Base-by-base conservation (phyloP, 1,139 yeast genomes). In the Dujonia santamariae region DNA sequence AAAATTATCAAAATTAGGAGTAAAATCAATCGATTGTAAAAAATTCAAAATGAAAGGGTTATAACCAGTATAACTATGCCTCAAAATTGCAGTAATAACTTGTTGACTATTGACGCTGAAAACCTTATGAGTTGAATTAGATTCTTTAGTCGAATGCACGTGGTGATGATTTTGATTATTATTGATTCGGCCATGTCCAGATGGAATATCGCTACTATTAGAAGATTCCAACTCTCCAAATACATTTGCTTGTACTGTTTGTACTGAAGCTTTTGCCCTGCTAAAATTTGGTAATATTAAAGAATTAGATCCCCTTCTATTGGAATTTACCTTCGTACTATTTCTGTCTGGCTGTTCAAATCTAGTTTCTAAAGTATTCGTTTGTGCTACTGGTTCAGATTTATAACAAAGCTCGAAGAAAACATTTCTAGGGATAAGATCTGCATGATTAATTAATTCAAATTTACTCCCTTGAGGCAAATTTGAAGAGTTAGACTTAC, bases 21-120 rank as follows among this genome's bases (percentile, higher is more conserved):
- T 78, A 38, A 80, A 68, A 14, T 66, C 64, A 25, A 80, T 64
- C 11, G 65, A 68, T 8, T 67, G 64, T 37, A 88, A 63, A 48
- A 75, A 80, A 32, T 71, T 70, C 38, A 75, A 53, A 24, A 88
- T 76, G 40, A 73, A 78, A 1, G 82, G 81, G 45, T 84, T 83
- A 27, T 63, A 57, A 0, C 96, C 96, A 1, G 60, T 63, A 49
- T 84, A 85, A 42, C 83, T 80, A 48, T 80, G 80, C 30, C 57
- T 59, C 26, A 68, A 47, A 29, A 53, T 58, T 4, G 69, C 58
- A 2, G 72, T 63, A 9, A 67, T 61, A 14, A 68, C 59, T 36
- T 59, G 61, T 7, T 61, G 59, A 34, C 55, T 51, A 38, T 51
- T 59, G 5, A 64, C 56, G 30, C 62, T 60, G 39, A 64, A 62